phyloP scores from a whole-genome alignment of 495 filamentous ascomycete genomes.

The Apiosordaria backusii region DNA sequence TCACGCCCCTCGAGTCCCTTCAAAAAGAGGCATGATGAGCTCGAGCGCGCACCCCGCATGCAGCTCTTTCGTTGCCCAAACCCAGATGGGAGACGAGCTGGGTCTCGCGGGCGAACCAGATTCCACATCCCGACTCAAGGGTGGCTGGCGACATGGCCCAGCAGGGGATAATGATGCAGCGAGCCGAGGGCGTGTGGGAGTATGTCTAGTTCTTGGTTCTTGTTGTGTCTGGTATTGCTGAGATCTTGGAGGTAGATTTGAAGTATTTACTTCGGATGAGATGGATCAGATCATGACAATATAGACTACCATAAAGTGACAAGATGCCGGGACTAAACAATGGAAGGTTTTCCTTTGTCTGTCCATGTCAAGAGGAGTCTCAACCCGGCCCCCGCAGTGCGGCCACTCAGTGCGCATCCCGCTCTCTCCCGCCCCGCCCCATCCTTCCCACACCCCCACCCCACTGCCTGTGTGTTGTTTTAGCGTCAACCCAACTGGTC shows the following conservation, averaged over 20 bases:
- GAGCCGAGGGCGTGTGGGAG: neutral
- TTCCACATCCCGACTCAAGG: neutral
- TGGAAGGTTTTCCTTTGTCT: no score
- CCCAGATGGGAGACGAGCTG: neutral
- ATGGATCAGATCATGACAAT: no score
- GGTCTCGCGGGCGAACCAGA: neutral
- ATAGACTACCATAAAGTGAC: no score
- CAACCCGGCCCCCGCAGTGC: neutral
- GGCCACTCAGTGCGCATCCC: neutral
- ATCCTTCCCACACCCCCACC: constrained; percentile 1
- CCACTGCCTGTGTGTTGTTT: neutral
- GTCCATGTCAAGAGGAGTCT: neutral
- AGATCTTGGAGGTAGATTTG: no score
- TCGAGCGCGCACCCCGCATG: neutral
- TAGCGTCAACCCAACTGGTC: neutral
- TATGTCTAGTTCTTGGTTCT: no score
- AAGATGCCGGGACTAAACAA: no score
- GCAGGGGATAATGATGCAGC: neutral
- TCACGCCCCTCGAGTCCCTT: neutral
- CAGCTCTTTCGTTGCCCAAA: neutral
- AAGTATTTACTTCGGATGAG: no score
- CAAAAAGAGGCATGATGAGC: neutral
- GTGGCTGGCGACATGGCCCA: neutral
- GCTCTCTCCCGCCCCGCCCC: constrained; percentile 3
- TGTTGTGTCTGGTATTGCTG: no score